Evolutionary conservation across 305 asterid species (phyloP).

Genomic region (Rubia balearica): DNA sequence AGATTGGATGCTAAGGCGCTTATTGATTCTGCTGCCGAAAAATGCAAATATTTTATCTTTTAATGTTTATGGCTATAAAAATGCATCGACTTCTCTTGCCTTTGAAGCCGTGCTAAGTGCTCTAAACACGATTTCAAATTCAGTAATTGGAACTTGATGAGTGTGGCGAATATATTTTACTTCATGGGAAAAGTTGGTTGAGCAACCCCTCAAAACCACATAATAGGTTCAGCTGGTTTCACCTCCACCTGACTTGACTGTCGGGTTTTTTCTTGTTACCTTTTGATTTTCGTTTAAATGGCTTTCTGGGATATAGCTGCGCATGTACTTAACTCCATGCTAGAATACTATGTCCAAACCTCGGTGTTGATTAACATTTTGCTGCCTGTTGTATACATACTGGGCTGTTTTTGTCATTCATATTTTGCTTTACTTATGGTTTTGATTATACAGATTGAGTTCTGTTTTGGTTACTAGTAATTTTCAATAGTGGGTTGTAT

Average conservation of each 20-base stretch:
- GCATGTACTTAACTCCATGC: neutral
- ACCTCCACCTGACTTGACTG: neutral
- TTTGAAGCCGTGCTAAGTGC: neutral
- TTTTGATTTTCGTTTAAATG: neutral
- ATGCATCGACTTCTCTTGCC: neutral
- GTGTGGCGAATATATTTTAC: neutral
- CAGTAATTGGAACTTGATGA: neutral
- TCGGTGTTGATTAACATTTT: neutral
- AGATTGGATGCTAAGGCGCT: neutral
- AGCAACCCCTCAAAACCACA: too few relatives aligned
- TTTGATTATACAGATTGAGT: neutral
- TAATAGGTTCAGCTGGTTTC: neutral
- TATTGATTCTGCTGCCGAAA: neutral
- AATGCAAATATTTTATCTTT: neutral
- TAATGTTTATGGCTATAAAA: neutral
- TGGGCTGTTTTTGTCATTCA: too few relatives aligned
- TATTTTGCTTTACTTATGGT: too few relatives aligned
- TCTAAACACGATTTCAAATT: neutral
- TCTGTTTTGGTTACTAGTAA: too few relatives aligned
- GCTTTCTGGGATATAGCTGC: neutral
- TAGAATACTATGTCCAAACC: neutral
- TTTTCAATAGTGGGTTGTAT: too few relatives aligned
- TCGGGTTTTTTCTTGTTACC: neutral
- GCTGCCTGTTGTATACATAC: neutral
- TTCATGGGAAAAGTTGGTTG: too few relatives aligned